Evolutionary conservation across 2,329 filamentous ascomycete genomes (phyloP), one percentile per base, ranked within the genome.

Genomic region (Xylariomycetidae sp.): DNA sequence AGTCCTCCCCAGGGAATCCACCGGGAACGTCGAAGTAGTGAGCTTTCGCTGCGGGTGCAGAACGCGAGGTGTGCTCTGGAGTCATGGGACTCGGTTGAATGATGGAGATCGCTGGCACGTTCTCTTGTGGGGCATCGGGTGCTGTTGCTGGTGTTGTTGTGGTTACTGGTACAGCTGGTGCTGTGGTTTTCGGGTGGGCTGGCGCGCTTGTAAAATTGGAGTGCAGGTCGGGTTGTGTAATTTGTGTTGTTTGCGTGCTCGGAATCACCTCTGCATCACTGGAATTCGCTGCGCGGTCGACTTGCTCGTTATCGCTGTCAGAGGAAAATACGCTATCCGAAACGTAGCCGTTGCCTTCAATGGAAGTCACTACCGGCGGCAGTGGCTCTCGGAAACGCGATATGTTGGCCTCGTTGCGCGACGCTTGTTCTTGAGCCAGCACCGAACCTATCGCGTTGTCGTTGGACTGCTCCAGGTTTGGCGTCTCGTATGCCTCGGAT

Each of bases 331-430:
- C 63, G 28, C 68, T 75, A 38, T 82, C 76, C 10, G 79, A 84
- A 10, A 67, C 59, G 43, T 84, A 79, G 1, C 75, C 79, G 35
- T 60, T 72, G 8, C 74, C 76, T 50, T 88, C 81, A 13, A 82
- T 72, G 2, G 79, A 79, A 0, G 80, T 82, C 10, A 85, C 78
- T 12, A 85, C 71, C 1, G 81, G 81, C 4, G 84, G 79, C 20
- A 87, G 55, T 12, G 85, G 82, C 41, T 84, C 75, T 32, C 74
- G 65, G 40, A 68, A 69, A 44, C 68, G 68, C 6, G 72, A 73
- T 10, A 68, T 75, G 38, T 78, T 77, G 17, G 74, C 70, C 29
- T 64, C 62, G 37, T 72, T 70, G 40, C 68, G 73, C 4, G 65
- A 58, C 4, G 62, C 64, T 29, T 71, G 63, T 31, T 82, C 76